Evolutionary conservation across 768 basidiomycete species (phyloP).

Genomic region (Xerocomellus amylosporus): DNA sequence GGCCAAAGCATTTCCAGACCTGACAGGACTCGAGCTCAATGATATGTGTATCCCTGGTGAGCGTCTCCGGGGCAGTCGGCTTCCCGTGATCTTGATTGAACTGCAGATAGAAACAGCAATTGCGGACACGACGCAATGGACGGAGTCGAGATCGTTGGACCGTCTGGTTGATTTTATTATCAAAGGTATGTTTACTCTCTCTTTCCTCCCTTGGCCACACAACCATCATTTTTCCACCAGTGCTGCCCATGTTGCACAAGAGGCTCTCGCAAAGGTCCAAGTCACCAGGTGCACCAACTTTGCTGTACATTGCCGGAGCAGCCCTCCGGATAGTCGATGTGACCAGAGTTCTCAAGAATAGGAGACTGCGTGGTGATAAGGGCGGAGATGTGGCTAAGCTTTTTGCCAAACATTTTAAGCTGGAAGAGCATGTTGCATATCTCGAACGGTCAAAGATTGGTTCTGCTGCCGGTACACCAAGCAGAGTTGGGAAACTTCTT

Average conservation of each 20-base stretch:
- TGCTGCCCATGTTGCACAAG: slow-evolving; percentile 61
- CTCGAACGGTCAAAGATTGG: slow-evolving; percentile 83
- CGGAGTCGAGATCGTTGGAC: slow-evolving; percentile 66
- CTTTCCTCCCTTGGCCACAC: neutral
- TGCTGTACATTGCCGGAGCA: slow-evolving; percentile 83
- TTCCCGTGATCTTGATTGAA: slow-evolving; percentile 44
- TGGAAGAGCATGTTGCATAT: slow-evolving; percentile 82
- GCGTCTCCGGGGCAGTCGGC: slow-evolving; percentile 21
- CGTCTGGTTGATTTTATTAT: slow-evolving; percentile 72
- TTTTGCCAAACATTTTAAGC: slow-evolving; percentile 93
- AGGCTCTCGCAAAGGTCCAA: slow-evolving; percentile 77
- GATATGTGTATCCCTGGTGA: slow-evolving; percentile 78
- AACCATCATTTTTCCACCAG: slow-evolving; percentile 34
- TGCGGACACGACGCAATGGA: slow-evolving; percentile 73
- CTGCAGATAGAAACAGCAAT: slow-evolving; percentile 66
- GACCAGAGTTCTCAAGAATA: slow-evolving; percentile 68
- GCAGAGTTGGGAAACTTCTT: slow-evolving; percentile 82
- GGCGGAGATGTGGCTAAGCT: slow-evolving; percentile 92
- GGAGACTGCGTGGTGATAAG: slow-evolving; percentile 70
- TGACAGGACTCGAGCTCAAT: slow-evolving; percentile 74
- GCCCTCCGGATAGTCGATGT: slow-evolving; percentile 91
- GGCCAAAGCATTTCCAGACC: slow-evolving; percentile 61
- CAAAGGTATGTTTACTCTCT: slow-evolving; percentile 49
- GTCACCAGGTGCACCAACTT: slow-evolving; percentile 77
- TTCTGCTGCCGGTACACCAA: slow-evolving; percentile 89